Evolutionary conservation across 2,329 filamentous ascomycete species (phyloP), one percentile per base, ranked within the genome.

Genomic region (Trichophyton simii): DNA sequence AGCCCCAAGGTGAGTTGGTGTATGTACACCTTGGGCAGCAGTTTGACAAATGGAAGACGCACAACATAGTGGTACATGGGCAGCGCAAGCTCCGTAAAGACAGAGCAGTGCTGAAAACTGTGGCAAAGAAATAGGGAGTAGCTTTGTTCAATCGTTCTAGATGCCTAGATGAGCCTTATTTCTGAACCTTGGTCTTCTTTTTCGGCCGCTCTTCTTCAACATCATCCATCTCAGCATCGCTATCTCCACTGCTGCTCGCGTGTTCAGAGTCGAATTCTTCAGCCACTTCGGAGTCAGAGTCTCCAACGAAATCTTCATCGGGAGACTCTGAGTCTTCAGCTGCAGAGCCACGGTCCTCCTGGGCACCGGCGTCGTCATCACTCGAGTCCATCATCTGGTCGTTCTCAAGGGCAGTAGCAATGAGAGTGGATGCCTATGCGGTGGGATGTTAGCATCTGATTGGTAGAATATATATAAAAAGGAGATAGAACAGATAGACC

Each of bases 241-340:
- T 86, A 61, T 81, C 86, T 18, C 82, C 85, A 11, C 87, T 90
- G 58, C 85, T 88, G 71, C 90, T 96, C 72, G 95, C 89, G 71
- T 96, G 92, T 54, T 84, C 87, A 60, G 88, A 92, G 75, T 99
- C 94, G 68, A 85, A 99, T 72, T 99, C 95, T 75, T 99, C 94
- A 0, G 92, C 94, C 1, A 96, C 91, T 67, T 99, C 94, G 60
- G 88, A 95, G 66, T 99, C 94, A 13, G 87, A 91, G 64, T 95
- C 90, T 4, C 88, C 89, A 68, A 88, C 83, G 80, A 99, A 99
- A 77, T 99, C 94, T 73, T 99, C 94, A 68, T 99, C 94, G 7
- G 91, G 85, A 63, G 88, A 92, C 78, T 97, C 92, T 71, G 92
- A 88, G 69, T 99, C 94, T 75, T 99, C 94, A 71, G 97, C 94